phyloP scores from a whole-genome alignment of 768 basidiomycete genomes.

The Kwoniella sp. region DNA sequence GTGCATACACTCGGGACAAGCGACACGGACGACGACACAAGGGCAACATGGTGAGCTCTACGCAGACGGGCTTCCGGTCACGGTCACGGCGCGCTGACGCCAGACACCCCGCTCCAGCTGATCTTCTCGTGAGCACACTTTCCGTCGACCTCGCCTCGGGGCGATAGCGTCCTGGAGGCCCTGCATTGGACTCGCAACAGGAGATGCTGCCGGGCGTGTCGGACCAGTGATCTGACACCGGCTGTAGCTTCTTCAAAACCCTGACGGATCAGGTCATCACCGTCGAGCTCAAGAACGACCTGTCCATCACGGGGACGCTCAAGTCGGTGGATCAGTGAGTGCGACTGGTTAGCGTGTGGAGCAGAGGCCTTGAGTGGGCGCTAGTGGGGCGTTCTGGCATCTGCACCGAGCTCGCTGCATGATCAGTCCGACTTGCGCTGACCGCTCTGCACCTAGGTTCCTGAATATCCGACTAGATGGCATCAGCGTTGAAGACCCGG shows the following conservation, averaged over 20 bases:
- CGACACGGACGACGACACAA: too few species aligned
- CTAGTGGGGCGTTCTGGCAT: too few species aligned
- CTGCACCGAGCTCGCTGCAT: too few species aligned
- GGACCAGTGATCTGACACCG: too few species aligned
- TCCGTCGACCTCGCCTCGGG: background rate
- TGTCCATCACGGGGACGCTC: constrained; percentile 88
- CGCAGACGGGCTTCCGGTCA: background rate
- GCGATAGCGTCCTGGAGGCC: too few species aligned
- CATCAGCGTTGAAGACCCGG: constrained; percentile 86
- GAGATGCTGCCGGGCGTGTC: too few species aligned
- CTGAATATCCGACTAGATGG: constrained; percentile 93
- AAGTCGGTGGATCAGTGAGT: constrained; percentile 97
- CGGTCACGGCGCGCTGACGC: background rate
- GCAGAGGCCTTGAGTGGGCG: background rate
- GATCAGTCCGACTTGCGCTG: too few species aligned
- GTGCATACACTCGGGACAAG: too few species aligned
- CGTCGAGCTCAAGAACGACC: constrained; percentile 97
- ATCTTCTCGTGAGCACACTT: constrained; percentile 41
- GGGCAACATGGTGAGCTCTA: constrained; percentile 26
- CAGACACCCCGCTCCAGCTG: constrained; percentile 15
- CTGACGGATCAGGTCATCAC: constrained; percentile 95
- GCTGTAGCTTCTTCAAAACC: constrained; percentile 93
- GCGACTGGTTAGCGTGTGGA: background rate
- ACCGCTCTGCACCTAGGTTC: constrained; percentile 41
- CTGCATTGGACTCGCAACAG: too few species aligned